Evolutionary conservation across 2,329 filamentous ascomycete species (phyloP).

Genomic region (Paecilomyces sp.): DNA sequence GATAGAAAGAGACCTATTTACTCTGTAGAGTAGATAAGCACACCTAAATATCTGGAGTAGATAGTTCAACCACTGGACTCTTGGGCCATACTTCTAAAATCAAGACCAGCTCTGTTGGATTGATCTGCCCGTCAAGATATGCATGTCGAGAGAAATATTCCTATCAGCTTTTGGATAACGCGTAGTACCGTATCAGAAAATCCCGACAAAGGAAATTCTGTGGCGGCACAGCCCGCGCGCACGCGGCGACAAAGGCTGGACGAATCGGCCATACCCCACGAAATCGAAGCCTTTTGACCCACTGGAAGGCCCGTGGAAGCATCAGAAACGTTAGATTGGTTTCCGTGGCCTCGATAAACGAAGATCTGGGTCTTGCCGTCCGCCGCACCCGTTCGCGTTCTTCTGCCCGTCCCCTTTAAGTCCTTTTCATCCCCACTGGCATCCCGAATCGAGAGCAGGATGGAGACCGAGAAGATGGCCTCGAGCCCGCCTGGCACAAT

Average conservation of each 20-base stretch:
- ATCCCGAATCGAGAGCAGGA: background rate
- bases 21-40: too few species aligned
- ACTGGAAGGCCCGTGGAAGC: background rate
- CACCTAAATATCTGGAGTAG: too few species aligned
- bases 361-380: background rate
- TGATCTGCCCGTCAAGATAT: background rate
- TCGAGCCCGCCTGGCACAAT: background rate
- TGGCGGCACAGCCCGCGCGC: background rate
- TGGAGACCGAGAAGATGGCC: background rate
- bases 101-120: background rate
- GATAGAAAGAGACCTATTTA: background rate
- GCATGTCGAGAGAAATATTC: background rate
- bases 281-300: background rate
- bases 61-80: too few species aligned
- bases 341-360: background rate
- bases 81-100: too few species aligned
- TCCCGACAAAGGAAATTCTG: background rate
- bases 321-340: background rate
- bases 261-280: background rate
- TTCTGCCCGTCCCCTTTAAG: background rate
- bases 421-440: background rate
- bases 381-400: background rate
- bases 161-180: background rate
- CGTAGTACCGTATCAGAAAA: background rate
- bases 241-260: background rate